Conservation (phyloP, 148 eudicot species). For the Camellia sinensis region DNA sequence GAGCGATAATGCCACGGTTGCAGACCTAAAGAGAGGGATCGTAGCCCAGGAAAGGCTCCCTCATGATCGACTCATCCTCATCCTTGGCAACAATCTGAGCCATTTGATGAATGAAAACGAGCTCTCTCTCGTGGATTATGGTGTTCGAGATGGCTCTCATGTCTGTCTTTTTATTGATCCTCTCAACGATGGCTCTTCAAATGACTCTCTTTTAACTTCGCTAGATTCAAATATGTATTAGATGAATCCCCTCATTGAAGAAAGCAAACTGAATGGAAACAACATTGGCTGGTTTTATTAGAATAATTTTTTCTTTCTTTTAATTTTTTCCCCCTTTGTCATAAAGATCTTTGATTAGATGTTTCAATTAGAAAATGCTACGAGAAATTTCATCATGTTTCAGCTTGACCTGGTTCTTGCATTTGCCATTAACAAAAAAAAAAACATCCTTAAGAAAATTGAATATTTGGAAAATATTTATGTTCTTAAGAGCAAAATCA, state of each 20-base stretch:
- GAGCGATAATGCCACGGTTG: constrained; percentile 38
- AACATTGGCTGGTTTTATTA: not conserved
- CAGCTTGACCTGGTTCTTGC: too few species aligned
- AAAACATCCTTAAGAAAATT: too few species aligned
- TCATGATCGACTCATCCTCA: constrained; percentile 30
- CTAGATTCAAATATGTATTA: not conserved
- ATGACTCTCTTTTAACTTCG: not conserved
- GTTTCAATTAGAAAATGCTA: too few species aligned
- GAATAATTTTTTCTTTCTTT: not conserved
- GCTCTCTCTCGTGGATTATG: constrained; percentile 30
- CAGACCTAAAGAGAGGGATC: constrained; percentile 46
- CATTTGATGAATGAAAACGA: constrained; percentile 32
- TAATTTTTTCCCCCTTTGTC: not conserved
- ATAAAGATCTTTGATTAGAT: too few species aligned
- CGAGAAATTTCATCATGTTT: too few species aligned
- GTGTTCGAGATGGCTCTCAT: constrained; percentile 43
- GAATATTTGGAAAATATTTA: too few species aligned
- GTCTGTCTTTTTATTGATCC: constrained; percentile 34
- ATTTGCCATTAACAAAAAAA: too few species aligned
- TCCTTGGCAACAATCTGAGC: constrained; percentile 7
- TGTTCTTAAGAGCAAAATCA: too few species aligned
- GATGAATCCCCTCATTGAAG: too few species aligned
- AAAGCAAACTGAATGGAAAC: too few species aligned
- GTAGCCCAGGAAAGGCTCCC: constrained; percentile 39
- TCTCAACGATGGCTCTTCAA: not conserved